Conservation (phyloP, 768 basidiomycete species). For the Mycena sanguinolenta region DNA sequence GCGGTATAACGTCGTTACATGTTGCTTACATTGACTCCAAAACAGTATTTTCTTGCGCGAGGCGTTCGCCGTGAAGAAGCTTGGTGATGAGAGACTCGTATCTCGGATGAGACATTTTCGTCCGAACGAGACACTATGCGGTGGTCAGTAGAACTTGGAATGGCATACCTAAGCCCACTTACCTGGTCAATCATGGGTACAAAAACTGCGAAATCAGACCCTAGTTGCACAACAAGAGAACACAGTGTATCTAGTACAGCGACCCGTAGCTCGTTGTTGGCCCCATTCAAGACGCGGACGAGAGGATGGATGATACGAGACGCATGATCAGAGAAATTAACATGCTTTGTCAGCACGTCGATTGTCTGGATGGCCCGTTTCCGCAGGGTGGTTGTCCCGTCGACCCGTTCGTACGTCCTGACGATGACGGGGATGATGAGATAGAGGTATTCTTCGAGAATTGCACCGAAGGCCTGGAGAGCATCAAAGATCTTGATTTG, state of each 20-base stretch:
- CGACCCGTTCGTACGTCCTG: slow-evolving; percentile 87
- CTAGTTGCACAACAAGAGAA: slow-evolving; percentile 92
- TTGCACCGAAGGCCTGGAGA: slow-evolving; percentile 94
- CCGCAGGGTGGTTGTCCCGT: slow-evolving; percentile 79
- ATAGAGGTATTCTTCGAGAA: slow-evolving; percentile 98
- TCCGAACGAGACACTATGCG: slow-evolving; percentile 77
- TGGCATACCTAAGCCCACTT: slow-evolving; percentile 34
- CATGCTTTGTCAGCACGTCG: slow-evolving; percentile 88
- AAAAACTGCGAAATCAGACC: slow-evolving; percentile 97
- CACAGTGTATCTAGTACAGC: slow-evolving; percentile 95
- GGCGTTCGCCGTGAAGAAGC: slow-evolving; percentile 90
- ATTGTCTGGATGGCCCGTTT: slow-evolving; percentile 94
- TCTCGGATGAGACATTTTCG: slow-evolving; percentile 81
- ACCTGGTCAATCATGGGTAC: slow-evolving; percentile 98
- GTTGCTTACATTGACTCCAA: slow-evolving; percentile 73
- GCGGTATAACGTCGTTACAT: slow-evolving; percentile 10
- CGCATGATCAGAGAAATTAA: slow-evolving; percentile 98
- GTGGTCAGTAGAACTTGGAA: background rate
- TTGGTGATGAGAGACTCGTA: slow-evolving; percentile 93
- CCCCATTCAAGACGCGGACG: slow-evolving; percentile 83
- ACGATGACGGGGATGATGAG: slow-evolving; percentile 96
- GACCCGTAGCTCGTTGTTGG: slow-evolving; percentile 83
- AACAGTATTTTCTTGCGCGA: slow-evolving; percentile 87
- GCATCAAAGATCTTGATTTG: slow-evolving; percentile 96
- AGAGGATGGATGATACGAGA: slow-evolving; percentile 97